Conservation (phyloP, 192 early-diverging fungal species). For the Rhizophlyctis rosea region DNA sequence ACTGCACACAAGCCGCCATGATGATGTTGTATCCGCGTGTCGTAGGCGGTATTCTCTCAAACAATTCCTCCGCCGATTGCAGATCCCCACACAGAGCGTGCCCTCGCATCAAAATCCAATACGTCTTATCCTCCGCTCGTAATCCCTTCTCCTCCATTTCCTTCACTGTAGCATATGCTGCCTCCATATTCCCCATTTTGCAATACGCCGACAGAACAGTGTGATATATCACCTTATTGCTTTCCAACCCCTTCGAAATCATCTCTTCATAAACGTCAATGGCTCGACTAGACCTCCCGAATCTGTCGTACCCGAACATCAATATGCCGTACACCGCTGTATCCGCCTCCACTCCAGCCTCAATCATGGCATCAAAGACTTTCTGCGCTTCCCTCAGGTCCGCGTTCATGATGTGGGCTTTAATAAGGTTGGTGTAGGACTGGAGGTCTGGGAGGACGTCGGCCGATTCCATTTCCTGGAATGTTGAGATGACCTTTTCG, state of each 20-base stretch:
- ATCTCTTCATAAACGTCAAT: slow-evolving; percentile 12
- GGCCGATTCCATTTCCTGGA: neutral
- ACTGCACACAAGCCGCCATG: slow-evolving; percentile 21
- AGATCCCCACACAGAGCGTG: slow-evolving; percentile 25
- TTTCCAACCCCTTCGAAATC: slow-evolving; percentile 3
- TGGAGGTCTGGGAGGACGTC: slow-evolving; percentile 14
- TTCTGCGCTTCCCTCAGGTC: slow-evolving; percentile 12
- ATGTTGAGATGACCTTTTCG: neutral
- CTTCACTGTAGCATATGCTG: slow-evolving; percentile 16
- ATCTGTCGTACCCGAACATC: slow-evolving; percentile 6
- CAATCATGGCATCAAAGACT: slow-evolving; percentile 16
- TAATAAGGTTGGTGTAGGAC: slow-evolving; percentile 11
- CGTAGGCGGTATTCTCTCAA: slow-evolving; percentile 9
- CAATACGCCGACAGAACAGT: slow-evolving; percentile 29
- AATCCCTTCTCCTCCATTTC: slow-evolving; percentile 12
- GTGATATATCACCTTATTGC: slow-evolving; percentile 15
- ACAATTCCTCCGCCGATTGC: slow-evolving; percentile 11
- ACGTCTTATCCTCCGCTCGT: slow-evolving; percentile 7
- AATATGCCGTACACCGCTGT: slow-evolving; percentile 16
- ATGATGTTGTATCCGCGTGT: slow-evolving; percentile 31
- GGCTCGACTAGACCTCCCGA: slow-evolving; percentile 7
- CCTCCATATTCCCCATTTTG: slow-evolving; percentile 17
- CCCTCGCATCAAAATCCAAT: slow-evolving; percentile 31
- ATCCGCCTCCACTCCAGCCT: slow-evolving; percentile 18
- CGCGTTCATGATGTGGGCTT: neutral